These are phyloP conservation scores for Primulina eburnea DNA, from an alignment of 257 asterid species.

Conservation along the genomic window DNA sequence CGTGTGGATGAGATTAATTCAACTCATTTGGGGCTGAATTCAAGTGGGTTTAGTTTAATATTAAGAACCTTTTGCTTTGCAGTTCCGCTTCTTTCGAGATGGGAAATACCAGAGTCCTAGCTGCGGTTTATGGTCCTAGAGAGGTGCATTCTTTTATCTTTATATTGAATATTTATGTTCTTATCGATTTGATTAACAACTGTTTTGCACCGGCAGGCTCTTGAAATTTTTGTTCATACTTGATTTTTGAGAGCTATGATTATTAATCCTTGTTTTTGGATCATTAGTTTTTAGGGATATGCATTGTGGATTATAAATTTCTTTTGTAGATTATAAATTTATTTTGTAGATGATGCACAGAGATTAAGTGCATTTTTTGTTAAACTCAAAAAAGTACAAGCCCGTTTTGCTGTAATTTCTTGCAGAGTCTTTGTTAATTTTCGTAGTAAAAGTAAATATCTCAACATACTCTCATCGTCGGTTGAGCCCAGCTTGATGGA, in stretches of 20 bases:
- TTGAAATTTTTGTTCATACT: not conserved
- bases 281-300: not conserved
- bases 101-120: slow-evolving; percentile 98
- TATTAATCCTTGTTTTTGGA: not conserved
- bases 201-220: not conserved
- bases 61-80: slow-evolving; percentile 32
- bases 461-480: not conserved
- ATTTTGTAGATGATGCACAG: not conserved
- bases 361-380: not conserved
- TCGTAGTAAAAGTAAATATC: too few species aligned
- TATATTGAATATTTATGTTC: not conserved
- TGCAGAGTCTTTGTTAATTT: not conserved
- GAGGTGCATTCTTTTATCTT: slow-evolving; percentile 49
- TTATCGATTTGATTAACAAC: not conserved
- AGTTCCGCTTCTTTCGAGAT: slow-evolving; percentile 93
- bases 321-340: too few species aligned
- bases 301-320: not conserved
- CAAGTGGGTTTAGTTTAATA: slow-evolving; percentile 14
- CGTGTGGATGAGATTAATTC: slow-evolving; percentile 4
- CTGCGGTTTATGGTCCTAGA: slow-evolving; percentile 97
- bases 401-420: not conserved
- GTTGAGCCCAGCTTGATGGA: not conserved
- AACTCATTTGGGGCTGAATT: slow-evolving; percentile 4
- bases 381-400: not conserved
- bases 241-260: too few species aligned